Evolutionary conservation across 345 rosid species (phyloP).

Genomic region (Populus simonii): DNA sequence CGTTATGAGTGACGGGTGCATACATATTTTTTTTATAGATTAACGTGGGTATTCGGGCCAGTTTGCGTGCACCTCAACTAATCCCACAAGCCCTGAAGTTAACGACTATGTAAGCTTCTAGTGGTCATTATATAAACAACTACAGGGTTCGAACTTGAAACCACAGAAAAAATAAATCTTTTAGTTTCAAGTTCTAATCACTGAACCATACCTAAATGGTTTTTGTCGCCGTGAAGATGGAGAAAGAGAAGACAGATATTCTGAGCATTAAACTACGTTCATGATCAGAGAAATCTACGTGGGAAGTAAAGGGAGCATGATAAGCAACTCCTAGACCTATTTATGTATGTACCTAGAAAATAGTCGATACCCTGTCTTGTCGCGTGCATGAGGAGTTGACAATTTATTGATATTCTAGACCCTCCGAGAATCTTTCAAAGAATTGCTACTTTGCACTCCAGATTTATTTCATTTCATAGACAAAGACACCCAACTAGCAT

Average conservation of each 20-base stretch:
- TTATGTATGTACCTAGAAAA: constrained; percentile 8
- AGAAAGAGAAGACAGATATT: constrained; percentile 15
- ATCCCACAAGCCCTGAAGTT: too few species aligned
- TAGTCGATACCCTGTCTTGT: constrained; percentile 16
- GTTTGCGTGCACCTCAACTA: too few species aligned
- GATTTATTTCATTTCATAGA: constrained; percentile 2
- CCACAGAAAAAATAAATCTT: too few species aligned
- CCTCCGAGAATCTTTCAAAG: constrained; percentile 36
- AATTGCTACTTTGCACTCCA: constrained; percentile 14
- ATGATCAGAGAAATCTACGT: constrained; percentile 18
- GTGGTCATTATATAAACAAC: too few species aligned
- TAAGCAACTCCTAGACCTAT: not conserved
- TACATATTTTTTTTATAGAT: too few species aligned
- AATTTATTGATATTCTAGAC: constrained; percentile 16
- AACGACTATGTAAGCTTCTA: too few species aligned
- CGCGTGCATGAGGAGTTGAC: constrained; percentile 43
- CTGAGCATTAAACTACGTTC: constrained; percentile 9
- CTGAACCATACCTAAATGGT: too few species aligned
- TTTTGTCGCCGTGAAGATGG: constrained; percentile 1
- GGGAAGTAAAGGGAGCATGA: constrained; percentile 17
- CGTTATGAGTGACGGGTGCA: constrained; percentile 22
- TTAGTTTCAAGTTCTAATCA: too few species aligned
- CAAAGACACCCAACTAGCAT: constrained; percentile 27
- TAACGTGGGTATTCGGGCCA: too few species aligned
- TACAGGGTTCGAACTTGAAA: too few species aligned